Base-by-base conservation (phyloP, 2,329 filamentous ascomycete species). In the Xylariales sp. region DNA sequence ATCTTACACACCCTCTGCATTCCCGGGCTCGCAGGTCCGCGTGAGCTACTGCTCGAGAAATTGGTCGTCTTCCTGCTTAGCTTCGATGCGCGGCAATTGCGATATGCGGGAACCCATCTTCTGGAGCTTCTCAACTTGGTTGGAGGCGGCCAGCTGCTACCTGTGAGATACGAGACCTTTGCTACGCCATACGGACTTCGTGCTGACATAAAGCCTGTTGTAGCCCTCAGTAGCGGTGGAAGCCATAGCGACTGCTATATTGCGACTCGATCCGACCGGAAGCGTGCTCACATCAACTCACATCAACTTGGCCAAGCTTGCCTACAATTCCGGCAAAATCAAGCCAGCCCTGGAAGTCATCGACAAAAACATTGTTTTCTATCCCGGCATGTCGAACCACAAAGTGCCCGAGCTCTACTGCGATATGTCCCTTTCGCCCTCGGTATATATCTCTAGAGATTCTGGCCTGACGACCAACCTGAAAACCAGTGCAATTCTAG, bases 231-330 rank as follows among this genome's bases (percentile, higher is more conserved):
- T 74, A 34, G 64, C 72, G 0, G 62, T 73, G 11, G 61, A 70
- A 19, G 50, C 66, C 7, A 55, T 76, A 6, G 57, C 70, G 6
- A 57, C 56, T 2, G 81, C 80, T 4, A 70, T 90, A 45, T 61
- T 81, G 11, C 74, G 74, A 38, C 65, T 90, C 40, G 84, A 90
- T 47, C 81, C 83, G 2, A 72, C 72, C 11, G 78, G 74, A 19
- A 74, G 74, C 34, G 75, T 83, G 36, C 78, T 88, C 48, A 88
- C 83, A 5, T 73, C 73, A 5, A 69, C 69, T 19, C 83, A 88
- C 49, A 57, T 83, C 25, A 53, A 62, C 12, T 66, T 87, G 21
- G 67, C 74, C 20, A 74, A 69, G 29, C 56, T 81, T 10, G 83
- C 83, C 30, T 75, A 79, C 54, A 65, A 74, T 37, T 69, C 72